Evolutionary conservation across 2,329 filamentous ascomycete species (phyloP).

Genomic region (Cryphonectria japonica): DNA sequence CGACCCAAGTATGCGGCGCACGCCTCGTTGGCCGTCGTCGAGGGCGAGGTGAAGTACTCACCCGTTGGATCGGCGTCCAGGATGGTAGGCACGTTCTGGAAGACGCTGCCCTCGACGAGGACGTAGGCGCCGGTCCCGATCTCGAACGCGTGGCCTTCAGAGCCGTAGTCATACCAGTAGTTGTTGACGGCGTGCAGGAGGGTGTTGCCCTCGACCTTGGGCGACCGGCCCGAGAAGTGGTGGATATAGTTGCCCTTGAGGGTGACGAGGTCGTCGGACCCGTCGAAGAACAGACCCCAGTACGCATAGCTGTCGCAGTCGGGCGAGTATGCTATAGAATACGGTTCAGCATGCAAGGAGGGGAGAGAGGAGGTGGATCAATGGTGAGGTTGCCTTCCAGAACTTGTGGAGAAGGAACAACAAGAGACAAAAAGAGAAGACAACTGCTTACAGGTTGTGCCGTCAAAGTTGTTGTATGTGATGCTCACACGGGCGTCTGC

Average conservation of each 20-base stretch:
- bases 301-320: slow-evolving; percentile 63
- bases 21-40: slow-evolving; percentile 39
- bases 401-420: not conserved
- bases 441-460: slow-evolving; percentile 35
- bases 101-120: slow-evolving; percentile 61
- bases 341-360: not conserved
- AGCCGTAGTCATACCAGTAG: slow-evolving; percentile 55
- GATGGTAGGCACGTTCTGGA: slow-evolving; percentile 55
- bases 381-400: no score
- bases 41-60: slow-evolving; percentile 32
- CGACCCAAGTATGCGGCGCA: slow-evolving; percentile 53
- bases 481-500: slow-evolving; percentile 55
- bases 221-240: slow-evolving; percentile 59
- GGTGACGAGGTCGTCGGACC: slow-evolving; percentile 60
- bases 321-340: slow-evolving; percentile 53
- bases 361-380: not conserved
- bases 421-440: not conserved
- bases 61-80: slow-evolving; percentile 39
- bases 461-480: slow-evolving; percentile 64
- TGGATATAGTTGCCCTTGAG: slow-evolving; percentile 65
- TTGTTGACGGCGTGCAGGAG: slow-evolving; percentile 65
- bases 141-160: slow-evolving; percentile 62
- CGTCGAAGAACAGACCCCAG: slow-evolving; percentile 62
- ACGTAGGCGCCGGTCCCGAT: slow-evolving; percentile 48
- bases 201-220: slow-evolving; percentile 61